phyloP scores from a whole-genome alignment of 1,139 yeast species.

The Suhomyces guaymorum region DNA sequence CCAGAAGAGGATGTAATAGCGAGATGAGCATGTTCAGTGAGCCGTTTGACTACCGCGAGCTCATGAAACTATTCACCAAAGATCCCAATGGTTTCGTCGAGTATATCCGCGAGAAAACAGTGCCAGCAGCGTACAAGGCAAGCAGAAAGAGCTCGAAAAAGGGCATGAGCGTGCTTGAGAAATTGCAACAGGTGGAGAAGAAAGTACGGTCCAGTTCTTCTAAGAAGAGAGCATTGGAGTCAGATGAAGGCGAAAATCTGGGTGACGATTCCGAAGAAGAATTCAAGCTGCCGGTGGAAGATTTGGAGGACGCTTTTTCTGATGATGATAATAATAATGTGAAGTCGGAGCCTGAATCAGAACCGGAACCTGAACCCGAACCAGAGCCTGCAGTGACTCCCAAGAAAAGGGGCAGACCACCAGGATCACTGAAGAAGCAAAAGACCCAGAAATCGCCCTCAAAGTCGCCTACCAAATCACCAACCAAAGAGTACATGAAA shows the following conservation, averaged over 20 bases:
- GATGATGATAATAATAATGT: slow-evolving; percentile 9
- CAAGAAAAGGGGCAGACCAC: slow-evolving; percentile 7
- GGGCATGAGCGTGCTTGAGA: slow-evolving; percentile 11
- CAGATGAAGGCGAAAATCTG: slow-evolving; percentile 3
- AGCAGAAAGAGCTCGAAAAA: slow-evolving; percentile 9
- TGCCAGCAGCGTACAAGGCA: slow-evolving; percentile 23
- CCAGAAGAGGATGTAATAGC: slow-evolving; percentile 42
- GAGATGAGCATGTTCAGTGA: slow-evolving; percentile 33
- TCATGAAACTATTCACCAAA: slow-evolving; percentile 21
- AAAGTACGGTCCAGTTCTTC: neutral
- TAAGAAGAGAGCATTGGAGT: slow-evolving; percentile 1
- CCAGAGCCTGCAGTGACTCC: slow-evolving; percentile 14
- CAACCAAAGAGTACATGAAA: slow-evolving; percentile 20
- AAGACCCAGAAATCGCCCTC: slow-evolving; percentile 8
- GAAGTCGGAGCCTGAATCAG: slow-evolving; percentile 11
- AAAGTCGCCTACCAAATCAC: slow-evolving; percentile 10
- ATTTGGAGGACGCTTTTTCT: too few species aligned
- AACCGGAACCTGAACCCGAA: slow-evolving; percentile 11
- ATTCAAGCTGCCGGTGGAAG: too few species aligned
- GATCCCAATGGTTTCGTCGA: slow-evolving; percentile 31
- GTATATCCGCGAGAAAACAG: slow-evolving; percentile 22
- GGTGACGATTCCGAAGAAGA: slow-evolving; percentile 4
- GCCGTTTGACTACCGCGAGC: slow-evolving; percentile 37
- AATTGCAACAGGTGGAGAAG: slow-evolving; percentile 5
- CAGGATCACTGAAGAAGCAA: slow-evolving; percentile 14